Evolutionary conservation across 805 yeast genomes (phyloP).

Genomic region (Saccharomyces eubayanus): DNA sequence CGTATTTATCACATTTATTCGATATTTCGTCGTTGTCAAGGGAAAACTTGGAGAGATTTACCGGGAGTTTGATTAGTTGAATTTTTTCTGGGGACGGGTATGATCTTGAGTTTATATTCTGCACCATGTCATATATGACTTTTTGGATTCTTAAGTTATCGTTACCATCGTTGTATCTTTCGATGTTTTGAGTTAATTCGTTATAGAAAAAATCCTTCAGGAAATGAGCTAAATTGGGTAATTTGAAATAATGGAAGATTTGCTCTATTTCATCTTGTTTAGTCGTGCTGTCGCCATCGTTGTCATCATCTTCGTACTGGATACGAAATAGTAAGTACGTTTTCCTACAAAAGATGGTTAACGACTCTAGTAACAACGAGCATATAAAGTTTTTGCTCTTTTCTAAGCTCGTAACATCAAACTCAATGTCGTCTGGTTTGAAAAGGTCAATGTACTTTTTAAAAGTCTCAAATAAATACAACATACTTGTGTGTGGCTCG

Average conservation of each 20-base stretch:
- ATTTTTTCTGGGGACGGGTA: conserved; percentile 40
- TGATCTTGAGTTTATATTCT: background rate
- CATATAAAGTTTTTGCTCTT: conserved; percentile 3
- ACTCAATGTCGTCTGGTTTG: background rate
- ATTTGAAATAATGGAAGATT: background rate
- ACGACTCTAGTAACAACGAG: conserved; percentile 7
- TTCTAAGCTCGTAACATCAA: background rate
- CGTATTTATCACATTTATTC: conserved; percentile 36
- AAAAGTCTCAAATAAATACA: background rate
- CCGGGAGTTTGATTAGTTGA: conserved; percentile 57
- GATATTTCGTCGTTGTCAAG: conserved; percentile 36
- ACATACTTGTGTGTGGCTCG: background rate
- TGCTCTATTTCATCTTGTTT: background rate
- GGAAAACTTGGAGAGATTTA: conserved; percentile 48
- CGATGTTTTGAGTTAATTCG: background rate
- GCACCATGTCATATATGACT: background rate
- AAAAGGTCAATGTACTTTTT: conserved; percentile 2
- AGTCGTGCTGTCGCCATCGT: background rate
- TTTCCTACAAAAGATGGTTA: conserved; percentile 16
- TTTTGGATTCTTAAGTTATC: background rate
- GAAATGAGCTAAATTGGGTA: conserved; percentile 9
- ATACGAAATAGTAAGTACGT: conserved; percentile 6
- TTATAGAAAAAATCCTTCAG: conserved; percentile 6
- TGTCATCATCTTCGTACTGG: background rate
- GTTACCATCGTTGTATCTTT: background rate